Conservation (phyloP, 352 stramenopile species). For the Pythium folliculosum region DNA sequence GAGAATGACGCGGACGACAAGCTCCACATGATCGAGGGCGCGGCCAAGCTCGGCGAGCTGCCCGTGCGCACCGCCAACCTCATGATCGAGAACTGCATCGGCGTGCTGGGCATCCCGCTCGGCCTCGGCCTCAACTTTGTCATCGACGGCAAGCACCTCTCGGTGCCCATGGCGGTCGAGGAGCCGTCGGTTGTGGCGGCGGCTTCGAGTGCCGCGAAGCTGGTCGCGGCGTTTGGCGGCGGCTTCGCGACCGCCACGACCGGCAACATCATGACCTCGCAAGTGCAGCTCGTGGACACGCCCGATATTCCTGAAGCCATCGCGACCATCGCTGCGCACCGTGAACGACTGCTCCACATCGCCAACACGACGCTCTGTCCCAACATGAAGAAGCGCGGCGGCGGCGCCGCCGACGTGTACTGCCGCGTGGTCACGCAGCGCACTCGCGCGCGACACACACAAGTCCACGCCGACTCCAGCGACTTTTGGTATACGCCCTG, state of each 20-base stretch:
- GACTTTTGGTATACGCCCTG: conserved; percentile 65
- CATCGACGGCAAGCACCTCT: conserved; percentile 76
- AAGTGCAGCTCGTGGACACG: conserved; percentile 81
- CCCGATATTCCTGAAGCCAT: conserved; percentile 61
- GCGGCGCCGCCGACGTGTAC: conserved; percentile 80
- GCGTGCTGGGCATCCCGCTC: conserved; percentile 82
- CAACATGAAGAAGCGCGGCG: conserved; percentile 86
- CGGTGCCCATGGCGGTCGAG: conserved; percentile 85
- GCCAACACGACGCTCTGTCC: conserved; percentile 78
- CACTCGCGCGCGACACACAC: conserved; percentile 25
- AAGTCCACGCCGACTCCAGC: conserved; percentile 4
- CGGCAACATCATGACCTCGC: conserved; percentile 87
- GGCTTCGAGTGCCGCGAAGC: conserved; percentile 81
- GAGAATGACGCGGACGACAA: conserved; percentile 24
- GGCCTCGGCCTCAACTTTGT: conserved; percentile 87
- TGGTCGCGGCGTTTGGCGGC: conserved; percentile 66
- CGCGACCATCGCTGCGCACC: conserved; percentile 49
- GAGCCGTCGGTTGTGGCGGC: conserved; percentile 86
- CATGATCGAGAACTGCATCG: conserved; percentile 92
- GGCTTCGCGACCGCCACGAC: conserved; percentile 77
- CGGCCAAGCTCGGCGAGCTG: conserved; percentile 63
- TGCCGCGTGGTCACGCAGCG: conserved; percentile 72
- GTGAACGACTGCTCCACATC: conserved; percentile 60
- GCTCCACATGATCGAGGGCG: neutral
- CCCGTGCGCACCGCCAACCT: conserved; percentile 78